Conservation (phyloP, 2,329 filamentous ascomycete genomes). For the Mycogone perniciosa region DNA sequence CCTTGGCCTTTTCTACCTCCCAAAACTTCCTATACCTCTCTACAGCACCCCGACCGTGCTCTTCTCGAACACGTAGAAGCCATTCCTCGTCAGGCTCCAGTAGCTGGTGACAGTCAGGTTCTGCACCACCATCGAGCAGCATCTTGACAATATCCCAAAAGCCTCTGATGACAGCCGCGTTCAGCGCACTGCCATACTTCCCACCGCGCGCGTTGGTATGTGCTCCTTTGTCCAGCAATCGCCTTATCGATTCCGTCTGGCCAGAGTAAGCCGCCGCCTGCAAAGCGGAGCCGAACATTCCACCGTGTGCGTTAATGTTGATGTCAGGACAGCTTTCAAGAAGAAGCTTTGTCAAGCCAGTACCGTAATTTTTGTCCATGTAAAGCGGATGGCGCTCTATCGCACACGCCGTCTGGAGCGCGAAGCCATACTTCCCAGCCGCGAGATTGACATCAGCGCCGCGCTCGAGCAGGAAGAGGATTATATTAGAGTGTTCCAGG, state of each 20-base stretch:
- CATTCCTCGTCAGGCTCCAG: slow-evolving; percentile 1
- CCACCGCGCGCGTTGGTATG: slow-evolving; percentile 6
- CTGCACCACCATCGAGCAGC: slow-evolving; percentile 9
- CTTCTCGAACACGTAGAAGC: slow-evolving; percentile 1
- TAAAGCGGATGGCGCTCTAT: neutral
- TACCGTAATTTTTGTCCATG: no score
- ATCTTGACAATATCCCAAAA: slow-evolving; percentile 6
- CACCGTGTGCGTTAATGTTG: slow-evolving; percentile 11
- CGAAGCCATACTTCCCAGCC: slow-evolving; percentile 1
- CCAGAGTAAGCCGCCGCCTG: slow-evolving; percentile 13
- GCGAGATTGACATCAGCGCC: slow-evolving; percentile 4
- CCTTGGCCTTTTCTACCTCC: neutral
- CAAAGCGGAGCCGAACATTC: slow-evolving; percentile 14
- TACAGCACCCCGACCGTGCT: neutral
- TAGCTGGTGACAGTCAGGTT: slow-evolving; percentile 5
- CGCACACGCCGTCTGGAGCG: slow-evolving; percentile 13
- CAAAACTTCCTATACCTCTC: slow-evolving; percentile 8
- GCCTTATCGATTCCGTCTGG: neutral
- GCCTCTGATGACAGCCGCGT: slow-evolving; percentile 6
- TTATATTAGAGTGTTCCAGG: neutral
- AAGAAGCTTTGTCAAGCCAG: neutral
- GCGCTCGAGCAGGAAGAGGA: slow-evolving; percentile 1
- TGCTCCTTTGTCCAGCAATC: slow-evolving; percentile 12
- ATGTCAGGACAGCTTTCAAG: slow-evolving; percentile 2
- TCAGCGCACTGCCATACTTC: slow-evolving; percentile 6